Percentiles rank a stretch among this genome's conserved stretches.
These are phyloP conservation scores for Trifolium subterraneum DNA, from an alignment of 306 rosid species.

Conservation along the genomic window DNA sequence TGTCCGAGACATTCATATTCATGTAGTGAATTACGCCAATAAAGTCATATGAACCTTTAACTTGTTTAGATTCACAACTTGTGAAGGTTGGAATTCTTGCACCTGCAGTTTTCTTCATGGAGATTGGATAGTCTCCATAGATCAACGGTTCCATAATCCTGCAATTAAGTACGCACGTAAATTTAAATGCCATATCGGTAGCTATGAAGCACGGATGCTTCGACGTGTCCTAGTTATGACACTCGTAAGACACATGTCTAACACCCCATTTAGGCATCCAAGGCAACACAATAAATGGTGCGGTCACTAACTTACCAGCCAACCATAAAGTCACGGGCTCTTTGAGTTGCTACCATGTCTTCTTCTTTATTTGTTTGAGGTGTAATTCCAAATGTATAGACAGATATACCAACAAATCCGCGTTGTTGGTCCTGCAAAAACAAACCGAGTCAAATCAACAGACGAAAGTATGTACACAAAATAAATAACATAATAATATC, in stretches of 20 bases:
- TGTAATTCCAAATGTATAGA: constrained; percentile 41
- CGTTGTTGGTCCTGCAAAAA: constrained; percentile 61
- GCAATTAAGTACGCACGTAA: neutral
- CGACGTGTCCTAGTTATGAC: too few relatives aligned
- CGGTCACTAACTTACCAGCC: constrained; percentile 58
- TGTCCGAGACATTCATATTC: constrained; percentile 41
- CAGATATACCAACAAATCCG: constrained; percentile 63
- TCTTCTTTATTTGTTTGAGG: constrained; percentile 54
- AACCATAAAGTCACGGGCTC: constrained; percentile 52
- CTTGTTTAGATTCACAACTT: constrained; percentile 49
- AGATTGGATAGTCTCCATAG: constrained; percentile 68
- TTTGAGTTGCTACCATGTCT: constrained; percentile 57
- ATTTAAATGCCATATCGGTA: too few relatives aligned
- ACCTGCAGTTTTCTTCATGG: constrained; percentile 62
- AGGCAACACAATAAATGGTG: neutral
- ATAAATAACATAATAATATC: neutral
- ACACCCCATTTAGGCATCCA: too few relatives aligned
- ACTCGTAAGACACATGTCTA: too few relatives aligned
- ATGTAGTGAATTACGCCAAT: constrained; percentile 59
- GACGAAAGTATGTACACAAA: too few relatives aligned
- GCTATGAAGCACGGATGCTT: too few relatives aligned
- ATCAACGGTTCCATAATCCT: constrained; percentile 73
- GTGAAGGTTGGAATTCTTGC: constrained; percentile 66
- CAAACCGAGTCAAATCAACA: too few relatives aligned
- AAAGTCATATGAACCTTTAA: constrained; percentile 70